Percentiles rank a stretch among this genome's conserved stretches.
These are phyloP conservation scores for Pharus latifolius DNA, from an alignment of 176 grass and related monocot genomes.

Conservation along the genomic window DNA sequence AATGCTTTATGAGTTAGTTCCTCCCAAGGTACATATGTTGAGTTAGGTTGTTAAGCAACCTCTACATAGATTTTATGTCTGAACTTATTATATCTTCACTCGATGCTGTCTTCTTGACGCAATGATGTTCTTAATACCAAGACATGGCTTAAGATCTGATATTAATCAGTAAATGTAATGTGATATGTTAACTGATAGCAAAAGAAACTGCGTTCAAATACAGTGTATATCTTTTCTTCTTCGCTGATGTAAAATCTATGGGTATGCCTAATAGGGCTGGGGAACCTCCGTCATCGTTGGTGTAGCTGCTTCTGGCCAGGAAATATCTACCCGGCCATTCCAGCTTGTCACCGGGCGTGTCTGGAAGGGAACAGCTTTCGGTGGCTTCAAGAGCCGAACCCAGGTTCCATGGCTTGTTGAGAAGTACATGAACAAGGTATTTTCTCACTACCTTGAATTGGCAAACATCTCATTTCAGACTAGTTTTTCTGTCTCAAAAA, in stretches of 20 bases:
- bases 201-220: not conserved
- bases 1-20: too few species aligned
- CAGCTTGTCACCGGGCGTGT: constrained; percentile 90
- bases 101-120: not conserved
- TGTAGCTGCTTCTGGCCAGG: constrained; percentile 91
- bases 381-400: constrained; percentile 88
- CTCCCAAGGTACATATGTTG: too few species aligned
- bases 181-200: not conserved
- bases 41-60: too few species aligned
- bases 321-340: constrained; percentile 84
- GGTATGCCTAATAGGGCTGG: constrained; percentile 66
- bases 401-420: constrained; percentile 97
- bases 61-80: too few species aligned
- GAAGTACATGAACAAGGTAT: constrained; percentile 97
- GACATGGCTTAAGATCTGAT: too few species aligned
- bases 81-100: too few species aligned
- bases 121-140: too few species aligned
- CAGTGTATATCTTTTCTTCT: not conserved
- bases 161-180: too few species aligned
- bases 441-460: not conserved
- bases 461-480: not conserved
- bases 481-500: not conserved
- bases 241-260: not conserved
- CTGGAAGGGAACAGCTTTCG: constrained; percentile 98
- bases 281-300: constrained; percentile 87